phyloP scores from a whole-genome alignment of 305 asterid genomes.

The Fraxinus nigra region DNA sequence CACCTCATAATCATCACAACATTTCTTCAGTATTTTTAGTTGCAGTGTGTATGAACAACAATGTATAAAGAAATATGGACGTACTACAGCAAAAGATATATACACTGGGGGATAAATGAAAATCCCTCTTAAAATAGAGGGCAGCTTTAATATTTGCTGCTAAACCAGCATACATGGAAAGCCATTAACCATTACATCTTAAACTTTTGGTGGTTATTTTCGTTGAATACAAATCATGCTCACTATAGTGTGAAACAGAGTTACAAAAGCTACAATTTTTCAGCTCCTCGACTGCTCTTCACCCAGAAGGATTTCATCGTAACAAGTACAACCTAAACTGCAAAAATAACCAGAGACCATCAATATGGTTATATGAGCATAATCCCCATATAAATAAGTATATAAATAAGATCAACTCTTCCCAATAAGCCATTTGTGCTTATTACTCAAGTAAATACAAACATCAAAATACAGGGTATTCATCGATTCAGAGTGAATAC shows the following conservation, averaged over 20 bases:
- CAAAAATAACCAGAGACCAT: conserved; percentile 21
- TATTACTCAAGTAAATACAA: neutral
- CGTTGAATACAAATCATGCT: conserved; percentile 20
- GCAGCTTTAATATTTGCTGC: neutral
- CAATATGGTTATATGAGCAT: neutral
- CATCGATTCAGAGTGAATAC: neutral
- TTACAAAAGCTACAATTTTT: conserved; percentile 11
- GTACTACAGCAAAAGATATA: neutral
- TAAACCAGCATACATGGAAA: conserved; percentile 15
- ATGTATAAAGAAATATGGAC: neutral
- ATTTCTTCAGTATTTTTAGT: neutral
- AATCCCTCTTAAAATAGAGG: neutral
- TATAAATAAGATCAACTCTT: neutral
- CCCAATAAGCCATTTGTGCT: neutral
- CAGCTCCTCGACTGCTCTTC: conserved; percentile 18
- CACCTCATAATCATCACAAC: neutral
- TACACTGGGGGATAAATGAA: conserved; percentile 16
- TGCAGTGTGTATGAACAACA: neutral
- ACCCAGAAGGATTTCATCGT: conserved; percentile 18
- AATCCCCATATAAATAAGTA: neutral
- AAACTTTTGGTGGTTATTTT: conserved; percentile 30
- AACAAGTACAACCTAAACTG: conserved; percentile 34
- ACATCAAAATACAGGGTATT: neutral
- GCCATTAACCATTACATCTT: conserved; percentile 27
- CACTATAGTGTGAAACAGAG: conserved; percentile 15